phyloP scores from a whole-genome alignment of 768 basidiomycete genomes.

The Rubroboletus satanas region DNA sequence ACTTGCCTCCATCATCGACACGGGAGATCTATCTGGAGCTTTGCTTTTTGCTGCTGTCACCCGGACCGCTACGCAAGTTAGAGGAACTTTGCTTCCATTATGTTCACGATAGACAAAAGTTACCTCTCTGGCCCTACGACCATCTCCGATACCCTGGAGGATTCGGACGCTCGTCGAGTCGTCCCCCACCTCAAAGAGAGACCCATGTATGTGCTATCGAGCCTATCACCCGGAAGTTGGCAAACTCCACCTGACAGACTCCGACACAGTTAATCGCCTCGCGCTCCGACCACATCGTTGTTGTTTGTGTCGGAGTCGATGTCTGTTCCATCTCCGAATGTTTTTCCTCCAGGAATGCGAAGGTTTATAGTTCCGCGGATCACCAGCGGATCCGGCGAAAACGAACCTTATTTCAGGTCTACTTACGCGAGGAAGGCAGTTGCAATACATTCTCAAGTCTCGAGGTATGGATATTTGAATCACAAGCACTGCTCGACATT shows the following conservation, averaged over 20 bases:
- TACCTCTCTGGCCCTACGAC: background rate
- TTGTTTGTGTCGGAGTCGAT: slow-evolving; percentile 21
- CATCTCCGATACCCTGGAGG: background rate
- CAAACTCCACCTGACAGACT: background rate
- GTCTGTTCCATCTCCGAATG: slow-evolving; percentile 27
- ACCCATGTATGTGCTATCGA: background rate
- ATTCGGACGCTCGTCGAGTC: background rate
- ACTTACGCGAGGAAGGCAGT: slow-evolving; percentile 8
- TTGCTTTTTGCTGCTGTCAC: background rate
- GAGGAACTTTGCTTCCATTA: too few species aligned
- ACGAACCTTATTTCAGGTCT: slow-evolving; percentile 8
- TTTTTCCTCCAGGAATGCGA: slow-evolving; percentile 7
- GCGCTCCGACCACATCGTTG: background rate
- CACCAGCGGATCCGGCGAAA: slow-evolving; percentile 22
- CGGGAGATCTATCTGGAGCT: background rate
- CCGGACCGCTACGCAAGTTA: background rate
- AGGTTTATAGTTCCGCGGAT: slow-evolving; percentile 26
- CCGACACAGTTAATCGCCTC: background rate
- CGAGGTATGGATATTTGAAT: background rate
- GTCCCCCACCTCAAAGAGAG: background rate
- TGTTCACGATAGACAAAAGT: background rate
- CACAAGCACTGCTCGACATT: slow-evolving; percentile 4
- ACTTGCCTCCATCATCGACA: background rate
- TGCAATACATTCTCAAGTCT: slow-evolving; percentile 2
- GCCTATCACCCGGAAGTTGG: background rate